Percentiles rank a stretch among this genome's conserved stretches.
phyloP scores from a whole-genome alignment of 345 rosid species.

The Xanthoceras sorbifolium region DNA sequence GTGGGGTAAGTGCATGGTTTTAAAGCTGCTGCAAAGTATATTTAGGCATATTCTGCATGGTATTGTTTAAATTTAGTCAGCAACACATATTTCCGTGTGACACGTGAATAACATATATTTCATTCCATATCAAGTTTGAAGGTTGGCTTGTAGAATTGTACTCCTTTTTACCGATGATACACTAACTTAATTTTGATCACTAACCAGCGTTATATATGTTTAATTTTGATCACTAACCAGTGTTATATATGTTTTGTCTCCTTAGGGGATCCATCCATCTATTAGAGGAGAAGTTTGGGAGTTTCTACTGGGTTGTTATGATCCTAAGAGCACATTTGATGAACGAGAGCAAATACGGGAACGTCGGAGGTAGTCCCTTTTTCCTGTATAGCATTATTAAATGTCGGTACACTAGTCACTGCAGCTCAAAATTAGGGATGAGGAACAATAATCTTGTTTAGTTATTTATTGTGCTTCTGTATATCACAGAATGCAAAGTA shows the following conservation, averaged over 20 bases:
- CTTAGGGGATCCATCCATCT: conserved; percentile 91
- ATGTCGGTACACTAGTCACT: background rate
- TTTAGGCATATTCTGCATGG: conserved; percentile 6
- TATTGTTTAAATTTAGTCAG: background rate
- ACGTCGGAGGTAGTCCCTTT: conserved; percentile 61
- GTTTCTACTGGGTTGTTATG: conserved; percentile 92
- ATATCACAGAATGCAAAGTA: no score
- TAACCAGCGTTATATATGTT: background rate
- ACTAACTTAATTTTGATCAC: background rate
- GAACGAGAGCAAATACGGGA: conserved; percentile 82
- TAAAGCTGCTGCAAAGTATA: background rate
- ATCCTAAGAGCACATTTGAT: conserved; percentile 81
- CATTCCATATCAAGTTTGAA: background rate
- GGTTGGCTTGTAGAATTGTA: background rate
- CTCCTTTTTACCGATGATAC: background rate
- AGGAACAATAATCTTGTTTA: background rate
- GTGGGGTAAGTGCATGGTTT: conserved; percentile 58
- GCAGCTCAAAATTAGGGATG: background rate
- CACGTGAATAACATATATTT: background rate
- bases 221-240: background rate
- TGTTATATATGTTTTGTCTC: background rate
- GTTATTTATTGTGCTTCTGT: background rate
- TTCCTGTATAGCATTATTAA: conserved; percentile 11
- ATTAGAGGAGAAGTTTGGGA: conserved; percentile 99
- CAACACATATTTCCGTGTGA: background rate